Evolutionary conservation across 176 grass and related monocot species (phyloP), one percentile per base, ranked within the genome.

Genomic region (Oryza glaberrima): DNA sequence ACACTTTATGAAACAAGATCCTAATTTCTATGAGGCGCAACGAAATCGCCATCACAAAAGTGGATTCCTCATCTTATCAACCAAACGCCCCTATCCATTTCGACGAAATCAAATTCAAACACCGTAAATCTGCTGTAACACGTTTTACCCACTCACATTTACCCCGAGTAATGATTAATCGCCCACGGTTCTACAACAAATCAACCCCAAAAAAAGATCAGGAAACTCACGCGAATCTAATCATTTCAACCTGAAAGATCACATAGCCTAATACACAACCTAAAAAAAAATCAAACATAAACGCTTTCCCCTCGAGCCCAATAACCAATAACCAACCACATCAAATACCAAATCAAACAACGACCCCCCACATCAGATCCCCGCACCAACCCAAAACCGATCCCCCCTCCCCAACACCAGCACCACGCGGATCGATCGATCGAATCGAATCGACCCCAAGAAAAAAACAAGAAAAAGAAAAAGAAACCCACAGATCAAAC

Each of bases 1-100:
- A 46, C 72, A 17, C 17, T 36, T 69, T 15, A 16, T 15, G 15
- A 41, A 75, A 69, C 80, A 70, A 80, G 80, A 84, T 90, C 70
- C 76, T 54, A 79, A 84, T 80, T 83, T 48, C 4, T 3, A 74
- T 61, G 60, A 48, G 78, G 63, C 72, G 9, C 36, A 23, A 38
- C 25, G 9, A 23, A 16, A 10, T 45, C 67, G n/a, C 67, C 10
- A 58, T 4, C 68, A 4, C 48, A 64, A 79, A 83, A 69, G 73
- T 8, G 25, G 15, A 23, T 61, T 32, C 26, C 30, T 20, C 2
- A 9, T 34, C 6, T 25, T 65, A 51, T 49, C 20, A 61, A 79
- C 51, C 74, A 68, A 30, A 52, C 17, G 23, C 61, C 41, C 68
- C 49, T 15, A 14, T 20, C 65, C 66, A 77, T 77, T 65, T 65